A percentile compares a stretch with the other conserved stretches of the same genome.
Evolutionary conservation across 495 filamentous ascomycete species (phyloP).

Genomic region (Xylaria sp.): DNA sequence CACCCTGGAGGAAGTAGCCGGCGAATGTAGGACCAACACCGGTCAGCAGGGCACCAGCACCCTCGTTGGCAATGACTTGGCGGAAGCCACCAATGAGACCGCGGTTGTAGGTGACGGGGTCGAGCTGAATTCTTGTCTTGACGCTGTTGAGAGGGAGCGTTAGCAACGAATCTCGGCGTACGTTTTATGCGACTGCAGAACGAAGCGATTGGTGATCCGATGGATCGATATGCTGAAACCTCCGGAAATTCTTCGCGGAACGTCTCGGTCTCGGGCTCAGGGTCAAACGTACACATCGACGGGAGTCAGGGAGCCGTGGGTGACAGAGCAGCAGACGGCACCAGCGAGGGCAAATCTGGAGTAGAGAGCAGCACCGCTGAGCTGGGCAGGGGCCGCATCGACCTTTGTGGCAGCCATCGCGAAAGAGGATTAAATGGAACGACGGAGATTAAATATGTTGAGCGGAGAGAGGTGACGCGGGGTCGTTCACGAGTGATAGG

Average conservation of each 20-base stretch:
- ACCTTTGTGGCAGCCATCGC: constrained; percentile 42
- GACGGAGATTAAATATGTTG: constrained; percentile 13
- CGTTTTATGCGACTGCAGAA: neutral
- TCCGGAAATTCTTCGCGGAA: neutral
- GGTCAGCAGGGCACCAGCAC: constrained; percentile 86
- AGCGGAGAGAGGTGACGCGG: constrained; percentile 12
- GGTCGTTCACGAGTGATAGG: constrained; percentile 9
- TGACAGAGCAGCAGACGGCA: constrained; percentile 92
- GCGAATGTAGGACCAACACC: constrained; percentile 87
- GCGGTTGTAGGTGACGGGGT: constrained; percentile 87
- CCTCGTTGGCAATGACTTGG: constrained; percentile 83
- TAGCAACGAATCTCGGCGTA: constrained; percentile 25
- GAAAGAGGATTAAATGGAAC: neutral
- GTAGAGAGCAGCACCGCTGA: constrained; percentile 66
- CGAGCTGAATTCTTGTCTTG: constrained; percentile 94
- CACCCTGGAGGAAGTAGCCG: constrained; percentile 94
- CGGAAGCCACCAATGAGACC: constrained; percentile 87
- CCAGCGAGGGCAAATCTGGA: constrained; percentile 90
- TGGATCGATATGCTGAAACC: constrained; percentile 9
- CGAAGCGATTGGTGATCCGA: neutral
- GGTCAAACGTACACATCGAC: constrained; percentile 89
- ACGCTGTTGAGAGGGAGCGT: constrained; percentile 63
- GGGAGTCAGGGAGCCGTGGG: constrained; percentile 89
- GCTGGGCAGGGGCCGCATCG: constrained; percentile 45
- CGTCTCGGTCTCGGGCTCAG: neutral